These are phyloP conservation scores for Pythium angustatum DNA, from an alignment of 352 stramenopile species.

Conservation along the genomic window DNA sequence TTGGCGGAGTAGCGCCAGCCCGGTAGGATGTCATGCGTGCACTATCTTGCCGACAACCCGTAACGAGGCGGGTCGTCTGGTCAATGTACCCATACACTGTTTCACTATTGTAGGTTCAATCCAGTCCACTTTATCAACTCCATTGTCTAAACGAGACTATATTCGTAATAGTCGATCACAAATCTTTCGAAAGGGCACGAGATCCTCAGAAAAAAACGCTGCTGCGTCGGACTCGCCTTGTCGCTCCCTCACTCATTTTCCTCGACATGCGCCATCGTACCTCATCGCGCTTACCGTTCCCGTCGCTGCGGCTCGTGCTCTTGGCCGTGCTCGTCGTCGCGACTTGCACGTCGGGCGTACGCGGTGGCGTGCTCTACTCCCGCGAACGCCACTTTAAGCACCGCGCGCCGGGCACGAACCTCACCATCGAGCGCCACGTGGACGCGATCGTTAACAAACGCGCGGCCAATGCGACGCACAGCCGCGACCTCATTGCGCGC, in stretches of 20 bases:
- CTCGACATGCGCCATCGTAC: background rate
- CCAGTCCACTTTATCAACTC: too few relatives aligned
- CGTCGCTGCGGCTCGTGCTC: background rate
- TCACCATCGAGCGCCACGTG: conserved; percentile 47
- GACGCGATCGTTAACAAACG: conserved; percentile 52
- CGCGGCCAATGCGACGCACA: conserved; percentile 46
- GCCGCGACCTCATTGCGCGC: conserved; percentile 47
- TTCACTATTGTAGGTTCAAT: too few relatives aligned
- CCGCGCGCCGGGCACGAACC: conserved; percentile 27
- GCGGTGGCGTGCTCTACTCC: conserved; percentile 30
- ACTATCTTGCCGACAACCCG: too few relatives aligned
- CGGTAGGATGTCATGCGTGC: too few relatives aligned
- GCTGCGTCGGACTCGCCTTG: background rate
- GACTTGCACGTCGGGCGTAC: background rate
- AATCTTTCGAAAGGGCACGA: conserved; percentile 18
- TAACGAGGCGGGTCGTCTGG: too few relatives aligned
- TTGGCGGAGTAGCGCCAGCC: background rate
- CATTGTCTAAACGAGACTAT: too few relatives aligned
- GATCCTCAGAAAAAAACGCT: conserved; percentile 15
- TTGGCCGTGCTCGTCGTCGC: background rate
- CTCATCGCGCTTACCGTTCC: too few relatives aligned
- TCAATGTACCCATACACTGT: too few relatives aligned
- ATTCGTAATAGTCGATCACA: background rate
- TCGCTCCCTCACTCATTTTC: background rate
- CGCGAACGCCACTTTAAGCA: conserved; percentile 27